Base-by-base conservation (phyloP, 1,284 basidiomycete species). In the Ceratobasidium sp. region DNA sequence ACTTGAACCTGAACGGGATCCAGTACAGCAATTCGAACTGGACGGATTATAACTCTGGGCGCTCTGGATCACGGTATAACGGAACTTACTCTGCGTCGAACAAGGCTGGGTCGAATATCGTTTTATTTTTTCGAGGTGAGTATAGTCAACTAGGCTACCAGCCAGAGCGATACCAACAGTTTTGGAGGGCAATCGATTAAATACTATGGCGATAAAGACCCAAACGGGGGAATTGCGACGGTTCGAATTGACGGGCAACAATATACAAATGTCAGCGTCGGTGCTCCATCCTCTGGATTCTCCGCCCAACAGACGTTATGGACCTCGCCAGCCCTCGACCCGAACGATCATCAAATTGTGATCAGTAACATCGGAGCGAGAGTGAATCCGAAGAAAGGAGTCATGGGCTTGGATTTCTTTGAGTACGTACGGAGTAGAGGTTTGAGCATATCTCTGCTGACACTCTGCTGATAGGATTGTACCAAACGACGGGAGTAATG, bases 91-190 rank as follows among this genome's bases (percentile, higher is more conserved):
- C 49, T 53, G 46, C 46, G 67, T 53, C 46, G 2, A 53, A 69
- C 15, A 26, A 23, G 20, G 15, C 46, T 7, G 49, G 26, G 15
- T 20, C 67, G 1, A 55, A 53, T 53, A 7, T 56, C 26, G 49
- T 69, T 3, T 69, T 58, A n/a, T 58, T 71, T 26, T 71, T 71
- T n/a, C 51, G 69, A 60, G 69, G 69, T 58, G 15, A 20, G 51
- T 56, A 1, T 10, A 18, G 15, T 26, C 60, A 26, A 18, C 18
- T 53, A 3, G 23, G 28, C 26, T n/a, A 5, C 15, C 10, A 26
- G n/a, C 10, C 0, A 20, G n/a, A 18, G 12, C 53, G 40, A 26
- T 23, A 46, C 26, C 9, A 20, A 26, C 10, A 33, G 10, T 3
- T 4, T 18, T 9, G 18, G 2, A 71, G 69, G 69, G 3, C 42